A percentile compares a stretch with the other conserved stretches of the same genome.
These are phyloP conservation scores for Plasmodium vivax DNA, from an alignment of 169 alveolate species.

Conservation along the genomic window DNA sequence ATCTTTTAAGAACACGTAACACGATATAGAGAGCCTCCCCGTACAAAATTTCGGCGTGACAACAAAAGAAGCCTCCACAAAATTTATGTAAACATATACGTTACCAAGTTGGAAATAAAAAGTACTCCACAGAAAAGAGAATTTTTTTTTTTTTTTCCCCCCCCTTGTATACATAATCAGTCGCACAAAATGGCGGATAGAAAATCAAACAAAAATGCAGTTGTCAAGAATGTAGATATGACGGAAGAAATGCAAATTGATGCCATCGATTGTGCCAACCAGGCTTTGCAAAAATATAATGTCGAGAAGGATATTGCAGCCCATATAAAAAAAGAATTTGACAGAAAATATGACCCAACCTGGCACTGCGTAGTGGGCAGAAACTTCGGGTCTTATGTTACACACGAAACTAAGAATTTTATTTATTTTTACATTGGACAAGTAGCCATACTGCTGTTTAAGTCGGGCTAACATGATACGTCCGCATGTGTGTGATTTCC, in stretches of 20 bases:
- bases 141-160: neutral
- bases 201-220: conserved; percentile 88
- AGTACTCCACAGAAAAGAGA: neutral
- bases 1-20: neutral
- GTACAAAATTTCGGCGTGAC: neutral
- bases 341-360: conserved; percentile 96
- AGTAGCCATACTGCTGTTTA: conserved; percentile 97
- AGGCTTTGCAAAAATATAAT: conserved; percentile 96
- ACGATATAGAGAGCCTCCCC: neutral
- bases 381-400: conserved; percentile 99
- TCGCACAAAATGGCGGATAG: conserved; percentile 65
- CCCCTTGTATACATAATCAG: neutral
- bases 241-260: conserved; percentile 98
- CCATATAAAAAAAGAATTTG: conserved; percentile 99
- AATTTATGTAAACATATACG: neutral
- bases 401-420: conserved; percentile 99
- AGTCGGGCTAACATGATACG: conserved; percentile 91
- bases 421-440: conserved; percentile 99
- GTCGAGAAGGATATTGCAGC: conserved; percentile 98
- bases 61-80: neutral
- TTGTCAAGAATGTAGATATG: conserved; percentile 98
- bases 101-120: neutral
- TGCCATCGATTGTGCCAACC: conserved; percentile 98
- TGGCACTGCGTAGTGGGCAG: conserved; percentile 99
- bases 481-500: neutral